These are phyloP conservation scores for Podospora comata DNA, from an alignment of 495 filamentous ascomycete species.

Conservation along the genomic window DNA sequence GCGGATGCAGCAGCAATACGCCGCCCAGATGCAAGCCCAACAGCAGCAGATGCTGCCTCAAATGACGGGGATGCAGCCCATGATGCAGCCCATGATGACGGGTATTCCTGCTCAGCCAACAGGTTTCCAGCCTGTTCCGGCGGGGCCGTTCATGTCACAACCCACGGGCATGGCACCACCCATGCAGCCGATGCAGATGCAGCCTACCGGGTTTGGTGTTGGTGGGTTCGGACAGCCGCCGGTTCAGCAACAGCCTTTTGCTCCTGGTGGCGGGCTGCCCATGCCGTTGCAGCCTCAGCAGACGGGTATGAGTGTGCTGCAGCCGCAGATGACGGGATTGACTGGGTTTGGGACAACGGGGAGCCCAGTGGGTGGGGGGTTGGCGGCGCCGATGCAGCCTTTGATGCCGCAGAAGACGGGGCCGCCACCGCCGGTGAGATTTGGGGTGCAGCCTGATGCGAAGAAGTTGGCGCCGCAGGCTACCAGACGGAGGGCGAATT, in stretches of 20 bases:
- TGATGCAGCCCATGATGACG: slow-evolving; percentile 31
- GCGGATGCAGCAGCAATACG: slow-evolving; percentile 57
- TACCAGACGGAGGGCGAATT: slow-evolving; percentile 85
- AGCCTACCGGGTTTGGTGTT: slow-evolving; percentile 63
- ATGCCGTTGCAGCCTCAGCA: slow-evolving; percentile 50
- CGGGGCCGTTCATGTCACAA: slow-evolving; percentile 7
- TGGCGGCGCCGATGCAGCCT: slow-evolving; percentile 37
- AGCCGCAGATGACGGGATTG: slow-evolving; percentile 54
- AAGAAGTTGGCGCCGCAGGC: slow-evolving; percentile 84
- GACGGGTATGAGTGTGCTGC: slow-evolving; percentile 50
- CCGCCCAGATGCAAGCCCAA: slow-evolving; percentile 32
- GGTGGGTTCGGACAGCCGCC: slow-evolving; percentile 53
- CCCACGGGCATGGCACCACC: slow-evolving; percentile 7
- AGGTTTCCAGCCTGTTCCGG: slow-evolving; percentile 2
- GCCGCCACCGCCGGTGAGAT: slow-evolving; percentile 84
- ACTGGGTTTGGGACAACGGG: slow-evolving; percentile 12
- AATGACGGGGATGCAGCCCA: slow-evolving; percentile 28
- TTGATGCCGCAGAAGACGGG: slow-evolving; percentile 88
- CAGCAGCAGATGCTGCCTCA: slow-evolving; percentile 27
- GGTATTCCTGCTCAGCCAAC: slow-evolving; percentile 51
- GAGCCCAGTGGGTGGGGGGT: background rate
- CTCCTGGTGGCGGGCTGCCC: slow-evolving; percentile 43
- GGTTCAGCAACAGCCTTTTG: slow-evolving; percentile 50
- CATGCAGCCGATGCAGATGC: slow-evolving; percentile 52
- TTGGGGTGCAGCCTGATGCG: slow-evolving; percentile 67